Evolutionary conservation across 139 green algal genomes (phyloP), one percentile per base, ranked within the genome.

Genomic region (Raphidocelis subcapitata): DNA sequence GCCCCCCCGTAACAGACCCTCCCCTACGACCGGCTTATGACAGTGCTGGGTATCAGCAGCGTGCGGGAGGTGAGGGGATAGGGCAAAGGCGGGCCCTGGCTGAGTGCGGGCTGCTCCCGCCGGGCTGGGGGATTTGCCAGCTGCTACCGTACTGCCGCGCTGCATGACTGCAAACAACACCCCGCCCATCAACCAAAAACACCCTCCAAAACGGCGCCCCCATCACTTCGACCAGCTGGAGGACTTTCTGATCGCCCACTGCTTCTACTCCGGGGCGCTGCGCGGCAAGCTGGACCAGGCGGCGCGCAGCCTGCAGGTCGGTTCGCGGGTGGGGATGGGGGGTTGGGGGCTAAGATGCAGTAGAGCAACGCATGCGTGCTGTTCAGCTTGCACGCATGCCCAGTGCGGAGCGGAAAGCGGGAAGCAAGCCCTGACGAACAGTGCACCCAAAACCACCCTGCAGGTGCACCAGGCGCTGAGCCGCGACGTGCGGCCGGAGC

Each of bases 171-270:
- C 37, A 32, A 8, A 15, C 28, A 14, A 2, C 31, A 12, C 21
- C 2, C 32, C 18, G 26, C n/a, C 4, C 0, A 8, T 37, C 3
- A 26, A n/a, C 28, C 36, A 70, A 64, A 28, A 47, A 77, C 37
- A 28, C 69, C 24, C 71, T 71, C 2, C 61, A 54, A 35, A 44
- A 35, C 23, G 26, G 29, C 4, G 3, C 60, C 20, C 16, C 55
- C 29, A 80, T 98, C 28, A 69, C 28, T 81, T 97, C 65, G 77
- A 92, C 3, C 81, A 94, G 72, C 86, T 98, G 60, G 94, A 98
- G 82, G 90, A 97, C 72, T 81, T 97, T 67, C 79, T 98, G 37
- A 97, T 98, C 69, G 90, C 85, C 23, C 80, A 97, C 60, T 97
- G 94, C 85, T 94, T 98, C 72, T 97, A 97, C 78, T 60, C 73